Conservation (phyloP, 768 basidiomycete species). For the Tylopilus intermedius region DNA sequence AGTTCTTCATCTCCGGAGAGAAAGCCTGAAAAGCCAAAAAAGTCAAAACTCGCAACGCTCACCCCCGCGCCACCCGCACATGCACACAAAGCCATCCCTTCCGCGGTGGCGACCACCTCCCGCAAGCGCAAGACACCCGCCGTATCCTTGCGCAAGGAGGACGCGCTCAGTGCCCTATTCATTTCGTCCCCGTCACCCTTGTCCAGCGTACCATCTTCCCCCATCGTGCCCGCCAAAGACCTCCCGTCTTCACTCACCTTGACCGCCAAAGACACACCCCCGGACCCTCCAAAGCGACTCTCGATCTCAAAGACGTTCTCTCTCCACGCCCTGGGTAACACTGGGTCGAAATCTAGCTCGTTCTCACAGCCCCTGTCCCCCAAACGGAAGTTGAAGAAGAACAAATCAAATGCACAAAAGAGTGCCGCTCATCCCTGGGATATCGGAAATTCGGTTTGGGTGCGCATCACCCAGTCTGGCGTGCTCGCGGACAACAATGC, state of each 20-base stretch:
- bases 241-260: constrained; percentile 17
- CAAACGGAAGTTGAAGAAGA: constrained; percentile 19
- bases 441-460: constrained; percentile 47
- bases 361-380: constrained; percentile 21
- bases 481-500: constrained; percentile 30
- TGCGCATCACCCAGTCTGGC: constrained; percentile 42
- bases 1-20: constrained; percentile 30
- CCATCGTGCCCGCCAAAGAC: constrained; percentile 10
- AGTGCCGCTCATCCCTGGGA: constrained; percentile 12
- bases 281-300: constrained; percentile 5
- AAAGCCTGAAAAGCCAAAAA: constrained; percentile 11
- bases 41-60: not conserved
- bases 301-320: constrained; percentile 13
- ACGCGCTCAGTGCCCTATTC: constrained; percentile 5
- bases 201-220: constrained; percentile 22
- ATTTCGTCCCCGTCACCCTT: constrained; percentile 23
- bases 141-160: constrained; percentile 8
- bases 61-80: constrained; percentile 14
- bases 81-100: constrained; percentile 7
- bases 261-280: not conserved
- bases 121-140: constrained; percentile 28
- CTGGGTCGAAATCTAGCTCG: constrained; percentile 9
- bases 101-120: constrained; percentile 13
- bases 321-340: constrained; percentile 1
- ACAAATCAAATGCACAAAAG: constrained; percentile 1